Base-by-base conservation (phyloP, 495 filamentous ascomycete species). In the Penicillium cinerascens region DNA sequence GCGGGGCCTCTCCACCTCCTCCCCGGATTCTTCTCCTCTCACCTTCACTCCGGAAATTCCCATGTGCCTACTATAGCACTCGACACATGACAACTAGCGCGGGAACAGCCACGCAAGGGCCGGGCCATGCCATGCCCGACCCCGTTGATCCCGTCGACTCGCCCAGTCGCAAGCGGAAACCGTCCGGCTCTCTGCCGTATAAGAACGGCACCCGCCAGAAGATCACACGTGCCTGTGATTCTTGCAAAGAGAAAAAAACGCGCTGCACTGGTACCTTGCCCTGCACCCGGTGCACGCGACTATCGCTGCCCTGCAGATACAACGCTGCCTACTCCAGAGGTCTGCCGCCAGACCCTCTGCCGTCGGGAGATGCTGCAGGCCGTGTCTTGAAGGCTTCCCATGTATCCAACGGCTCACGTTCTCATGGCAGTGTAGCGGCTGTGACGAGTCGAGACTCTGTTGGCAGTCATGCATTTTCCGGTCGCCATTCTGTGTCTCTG, bases 221-320 rank as follows among this genome's bases (percentile, higher is more conserved):
- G 50, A 75, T 76, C 49, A 78, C 73, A 33, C 55, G 75, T 43
- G 75, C 75, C 38, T 78, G 75, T 60, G 75, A 78, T 57, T 68
- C 61, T 33, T 78, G 75, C 62, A 78, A 78, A 61, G 53, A 64
- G 17, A 75, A 74, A 55, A 78, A 78, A 56, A 74, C 72, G 3
- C 65, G 67, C 22, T 78, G 75, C 44, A 76, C 68, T 0, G 75
- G 75, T 25, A 76, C 73, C 2, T 40, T 74, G n/a, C 73, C 75
- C 0, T 78, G 75, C 43, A 58, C 62, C 6, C 54, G 71, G 48
- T 78, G 75, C 41, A 66, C 67, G 9, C 63, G 67, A 22, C 62
- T 73, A 11, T 72, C 67, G 20, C 59, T 75, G 2, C n/a, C 52
- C 8, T 78, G 75, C 54, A 60, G 63, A 58, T 78, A 78, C 52